A percentile compares a stretch with the other conserved stretches of the same genome.
These are phyloP conservation scores for Hyphopichia wangnamkhiaoensis DNA, from an alignment of 1,139 yeast genomes.

Conservation along the genomic window DNA sequence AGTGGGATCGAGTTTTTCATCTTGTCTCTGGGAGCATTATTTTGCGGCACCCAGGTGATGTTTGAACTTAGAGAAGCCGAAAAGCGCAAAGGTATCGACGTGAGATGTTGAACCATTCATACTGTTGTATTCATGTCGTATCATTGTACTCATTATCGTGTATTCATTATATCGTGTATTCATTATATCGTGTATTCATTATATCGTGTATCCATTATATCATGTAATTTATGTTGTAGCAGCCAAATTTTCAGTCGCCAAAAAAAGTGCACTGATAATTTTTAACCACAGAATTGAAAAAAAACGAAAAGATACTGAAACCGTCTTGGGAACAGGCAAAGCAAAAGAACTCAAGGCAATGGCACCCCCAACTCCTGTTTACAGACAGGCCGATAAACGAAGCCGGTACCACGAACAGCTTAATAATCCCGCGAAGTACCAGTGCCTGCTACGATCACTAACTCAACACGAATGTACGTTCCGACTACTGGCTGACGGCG, in stretches of 20 bases:
- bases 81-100: conserved; percentile 76
- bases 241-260: too few species aligned
- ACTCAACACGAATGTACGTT: conserved; percentile 55
- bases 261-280: too few species aligned
- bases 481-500: conserved; percentile 22
- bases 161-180: too few species aligned
- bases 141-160: neutral
- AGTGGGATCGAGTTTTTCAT: conserved; percentile 70
- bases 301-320: too few species aligned
- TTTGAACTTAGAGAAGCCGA: conserved; percentile 89
- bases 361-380: conserved; percentile 54
- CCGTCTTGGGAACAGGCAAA: neutral
- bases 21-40: conserved; percentile 64
- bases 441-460: conserved; percentile 45
- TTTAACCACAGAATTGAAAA: too few species aligned
- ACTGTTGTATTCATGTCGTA: neutral
- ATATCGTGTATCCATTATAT: too few species aligned
- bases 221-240: too few species aligned
- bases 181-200: too few species aligned
- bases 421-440: conserved; percentile 30
- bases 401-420: conserved; percentile 28
- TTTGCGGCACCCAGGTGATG: conserved; percentile 90
- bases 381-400: conserved; percentile 29
- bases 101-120: conserved; percentile 64
- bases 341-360: conserved; percentile 16